These are phyloP conservation scores for Alternaria angustiovoidea DNA, from an alignment of 2,329 filamentous ascomycete genomes.

Conservation along the genomic window DNA sequence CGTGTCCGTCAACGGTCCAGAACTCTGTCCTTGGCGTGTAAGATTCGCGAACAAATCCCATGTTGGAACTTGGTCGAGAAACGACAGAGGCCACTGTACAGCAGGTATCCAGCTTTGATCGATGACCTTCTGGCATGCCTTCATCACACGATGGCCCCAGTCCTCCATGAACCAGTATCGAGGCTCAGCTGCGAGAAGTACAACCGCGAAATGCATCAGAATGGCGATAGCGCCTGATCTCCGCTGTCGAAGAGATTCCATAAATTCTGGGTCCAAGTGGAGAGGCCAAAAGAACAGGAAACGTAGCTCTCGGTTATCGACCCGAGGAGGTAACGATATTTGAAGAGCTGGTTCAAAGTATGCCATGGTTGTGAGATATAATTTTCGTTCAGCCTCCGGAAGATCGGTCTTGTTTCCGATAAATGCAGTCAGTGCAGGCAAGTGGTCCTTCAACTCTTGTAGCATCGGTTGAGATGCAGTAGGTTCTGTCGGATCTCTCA, in stretches of 20 bases:
- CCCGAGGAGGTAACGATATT: constrained; percentile 29
- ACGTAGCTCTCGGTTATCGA: constrained; percentile 47
- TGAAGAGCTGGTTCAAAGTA: constrained; percentile 32
- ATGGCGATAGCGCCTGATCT: constrained; percentile 49
- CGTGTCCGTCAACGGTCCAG: not conserved
- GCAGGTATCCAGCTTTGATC: constrained; percentile 36
- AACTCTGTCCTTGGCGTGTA: not conserved
- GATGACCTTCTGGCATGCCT: constrained; percentile 29
- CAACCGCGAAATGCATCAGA: constrained; percentile 50
- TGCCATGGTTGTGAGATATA: constrained; percentile 26
- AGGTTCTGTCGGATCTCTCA: constrained; percentile 27
- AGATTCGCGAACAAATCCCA: constrained; percentile 15
- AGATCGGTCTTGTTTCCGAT: constrained; percentile 33
- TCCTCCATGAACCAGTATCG: constrained; percentile 53
- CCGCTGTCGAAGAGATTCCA: constrained; percentile 39
- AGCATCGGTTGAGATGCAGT: constrained; percentile 42
- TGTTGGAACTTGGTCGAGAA: constrained; percentile 19
- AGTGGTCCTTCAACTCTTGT: constrained; percentile 27
- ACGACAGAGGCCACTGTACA: constrained; percentile 39
- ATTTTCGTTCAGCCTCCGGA: constrained; percentile 23
- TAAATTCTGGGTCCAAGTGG: constrained; percentile 43
- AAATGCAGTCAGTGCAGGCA: constrained; percentile 30
- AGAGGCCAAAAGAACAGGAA: constrained; percentile 51
- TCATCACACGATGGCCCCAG: constrained; percentile 42
- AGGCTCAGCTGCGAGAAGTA: constrained; percentile 45